Evolutionary conservation across 331 rosid genomes (phyloP), one percentile per base, ranked within the genome.

Genomic region (Malus hybrid): DNA sequence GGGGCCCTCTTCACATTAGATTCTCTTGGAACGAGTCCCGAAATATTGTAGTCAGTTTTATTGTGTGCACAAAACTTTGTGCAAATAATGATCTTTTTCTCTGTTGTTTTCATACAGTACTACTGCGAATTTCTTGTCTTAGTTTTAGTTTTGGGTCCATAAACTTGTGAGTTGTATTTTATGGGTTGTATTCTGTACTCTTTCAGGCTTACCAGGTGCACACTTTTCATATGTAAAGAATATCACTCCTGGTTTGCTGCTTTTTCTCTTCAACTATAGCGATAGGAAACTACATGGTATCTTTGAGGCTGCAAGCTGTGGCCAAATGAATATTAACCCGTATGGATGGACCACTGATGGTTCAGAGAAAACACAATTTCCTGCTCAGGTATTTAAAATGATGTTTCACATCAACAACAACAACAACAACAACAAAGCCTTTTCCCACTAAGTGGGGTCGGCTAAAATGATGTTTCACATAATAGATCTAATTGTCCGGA

Each of bases 211-310:
- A 75, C 96, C 96, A 58, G 24, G 28, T 58, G 26, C 6, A 13
- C 28, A 58, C 11, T 58, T 20, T 14, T 58, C 48, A 28, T 92
- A 84, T 80, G 97, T 94, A 62, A 86, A 85, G 90, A 87, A 94
- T 30, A 92, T 94, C 66, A 81, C 81, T 73, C 92, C 84, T 10
- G 97, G 97, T 30, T 84, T 94, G 84, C 99, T 96, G 11, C 78
- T 92, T 48, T 92, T 92, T 83, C 84, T 94, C 58, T 94, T 94
- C 92, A 92, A 94, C 87, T 94, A 80, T 62, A 85, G 82, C 67
- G 90, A 90, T 24, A 82, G 96, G 66, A 90, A 79, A 63, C 88
- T 94, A 79, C 86, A 90, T 90, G 99, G 97, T 65, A 82, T 92
- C 63, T 92, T 81, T 71, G 97, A 90, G 90, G 97, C 97, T 18